Percentiles rank a stretch among this genome's conserved stretches.
Conservation (phyloP, 1,284 basidiomycete species). For the Leucoagaricus sp. region DNA sequence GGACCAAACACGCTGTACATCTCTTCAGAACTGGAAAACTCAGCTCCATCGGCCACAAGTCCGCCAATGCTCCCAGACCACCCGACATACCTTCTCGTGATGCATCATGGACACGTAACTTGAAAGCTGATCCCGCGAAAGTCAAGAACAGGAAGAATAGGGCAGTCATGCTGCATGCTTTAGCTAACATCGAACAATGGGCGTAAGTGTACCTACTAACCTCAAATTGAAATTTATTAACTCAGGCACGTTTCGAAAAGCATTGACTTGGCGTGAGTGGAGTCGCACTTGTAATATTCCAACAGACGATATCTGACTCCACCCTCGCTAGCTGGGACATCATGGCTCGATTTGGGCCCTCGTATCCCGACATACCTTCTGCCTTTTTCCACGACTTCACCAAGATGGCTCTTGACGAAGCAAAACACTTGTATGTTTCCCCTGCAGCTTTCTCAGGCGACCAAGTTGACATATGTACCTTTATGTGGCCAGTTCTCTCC, state of each 20-base stretch:
- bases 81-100: constrained; percentile 74
- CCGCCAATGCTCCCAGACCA: constrained; percentile 50
- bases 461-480: too few species aligned
- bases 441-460: not conserved
- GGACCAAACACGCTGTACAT: constrained; percentile 69
- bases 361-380: constrained; percentile 60
- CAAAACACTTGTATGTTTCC: constrained; percentile 64
- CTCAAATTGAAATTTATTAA: not conserved
- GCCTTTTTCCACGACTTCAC: constrained; percentile 82
- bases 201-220: constrained; percentile 56
- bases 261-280: constrained; percentile 72
- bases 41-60: constrained; percentile 62
- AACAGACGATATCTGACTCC: not conserved
- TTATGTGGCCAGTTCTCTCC: constrained; percentile 53
- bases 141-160: constrained; percentile 67
- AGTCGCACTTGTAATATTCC: not conserved
- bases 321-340: constrained; percentile 71
- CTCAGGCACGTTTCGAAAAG: constrained; percentile 39
- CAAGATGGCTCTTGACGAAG: constrained; percentile 85
- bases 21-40: constrained; percentile 73
- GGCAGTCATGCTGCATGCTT: constrained; percentile 83
- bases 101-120: constrained; percentile 49
- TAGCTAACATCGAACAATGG: constrained; percentile 93
- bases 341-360: constrained; percentile 75
- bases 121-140: constrained; percentile 61